Conservation (phyloP, 768 basidiomycete species). For the Leccinum olivaceopallidum region DNA sequence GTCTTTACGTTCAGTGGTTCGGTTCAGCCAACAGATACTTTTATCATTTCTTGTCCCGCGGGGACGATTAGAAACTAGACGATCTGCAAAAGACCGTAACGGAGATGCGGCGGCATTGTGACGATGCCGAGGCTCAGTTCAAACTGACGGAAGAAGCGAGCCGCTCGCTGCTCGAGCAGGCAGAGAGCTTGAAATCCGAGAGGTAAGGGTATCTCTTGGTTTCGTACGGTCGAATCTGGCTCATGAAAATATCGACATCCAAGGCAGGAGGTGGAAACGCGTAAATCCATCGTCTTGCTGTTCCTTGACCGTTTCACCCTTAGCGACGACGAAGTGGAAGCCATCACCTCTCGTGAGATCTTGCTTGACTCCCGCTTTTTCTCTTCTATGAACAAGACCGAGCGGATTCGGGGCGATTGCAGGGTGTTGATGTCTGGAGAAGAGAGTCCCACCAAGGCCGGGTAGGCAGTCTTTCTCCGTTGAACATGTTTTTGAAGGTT, state of each 20-base stretch:
- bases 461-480: conserved; percentile 43
- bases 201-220: conserved; percentile 46
- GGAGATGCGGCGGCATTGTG: conserved; percentile 81
- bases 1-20: conserved; percentile 27
- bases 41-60: background rate
- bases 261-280: conserved; percentile 75
- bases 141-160: conserved; percentile 75
- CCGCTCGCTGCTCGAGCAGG: conserved; percentile 77
- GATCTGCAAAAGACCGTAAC: conserved; percentile 74
- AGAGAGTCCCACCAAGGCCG: conserved; percentile 73
- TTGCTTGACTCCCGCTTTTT: conserved; percentile 77
- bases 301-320: conserved; percentile 91
- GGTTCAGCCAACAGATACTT: background rate
- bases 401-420: conserved; percentile 82
- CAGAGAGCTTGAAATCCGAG: conserved; percentile 72
- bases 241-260: background rate
- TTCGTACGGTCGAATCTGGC: background rate
- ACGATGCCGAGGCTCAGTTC: conserved; percentile 79
- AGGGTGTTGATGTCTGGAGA: conserved; percentile 85
- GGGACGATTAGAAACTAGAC: conserved; percentile 68
- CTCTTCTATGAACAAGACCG: conserved; percentile 82
- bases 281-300: conserved; percentile 68
- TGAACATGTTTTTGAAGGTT: background rate
- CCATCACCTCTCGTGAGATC: conserved; percentile 77
- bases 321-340: conserved; percentile 65